Percentiles rank a stretch among this genome's conserved stretches.
These are phyloP conservation scores for Penicillium tannophilum DNA, from an alignment of 495 filamentous ascomycete species.

Conservation along the genomic window DNA sequence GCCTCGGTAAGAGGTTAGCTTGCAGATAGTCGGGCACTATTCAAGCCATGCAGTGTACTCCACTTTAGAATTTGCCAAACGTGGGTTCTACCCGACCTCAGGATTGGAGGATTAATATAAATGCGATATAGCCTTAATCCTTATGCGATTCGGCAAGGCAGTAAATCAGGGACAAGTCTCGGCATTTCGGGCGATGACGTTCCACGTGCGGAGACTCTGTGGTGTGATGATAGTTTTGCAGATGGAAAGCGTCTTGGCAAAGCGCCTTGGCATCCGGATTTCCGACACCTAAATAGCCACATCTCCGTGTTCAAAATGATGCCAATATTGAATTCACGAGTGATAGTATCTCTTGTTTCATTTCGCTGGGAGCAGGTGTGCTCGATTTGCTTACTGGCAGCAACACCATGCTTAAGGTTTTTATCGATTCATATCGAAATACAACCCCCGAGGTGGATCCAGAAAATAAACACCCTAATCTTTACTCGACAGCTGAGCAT, in stretches of 20 bases:
- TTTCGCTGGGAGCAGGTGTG: background rate
- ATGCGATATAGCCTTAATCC: background rate
- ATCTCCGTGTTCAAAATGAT: background rate
- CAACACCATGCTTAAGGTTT: too few species aligned
- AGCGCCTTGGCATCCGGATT: slow-evolving; percentile 4
- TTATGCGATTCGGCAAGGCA: background rate
- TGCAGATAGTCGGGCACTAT: background rate
- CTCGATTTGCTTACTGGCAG: too few species aligned
- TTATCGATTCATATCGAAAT: too few species aligned
- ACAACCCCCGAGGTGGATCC: too few species aligned
- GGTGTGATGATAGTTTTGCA: background rate
- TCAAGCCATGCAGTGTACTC: background rate
- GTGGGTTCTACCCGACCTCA: background rate
- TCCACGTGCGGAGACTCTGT: background rate
- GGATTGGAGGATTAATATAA: background rate
- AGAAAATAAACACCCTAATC: too few species aligned
- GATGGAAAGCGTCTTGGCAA: slow-evolving; percentile 1
- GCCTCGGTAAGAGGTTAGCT: background rate
- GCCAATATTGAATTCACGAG: background rate
- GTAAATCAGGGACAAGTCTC: background rate
- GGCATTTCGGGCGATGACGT: background rate
- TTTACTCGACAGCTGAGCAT: too few species aligned
- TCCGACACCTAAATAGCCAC: background rate
- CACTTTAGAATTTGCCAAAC: background rate
- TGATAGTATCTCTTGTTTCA: background rate